Base-by-base conservation (phyloP, 2,329 filamentous ascomycete genomes). In the Orbilia javanica region DNA sequence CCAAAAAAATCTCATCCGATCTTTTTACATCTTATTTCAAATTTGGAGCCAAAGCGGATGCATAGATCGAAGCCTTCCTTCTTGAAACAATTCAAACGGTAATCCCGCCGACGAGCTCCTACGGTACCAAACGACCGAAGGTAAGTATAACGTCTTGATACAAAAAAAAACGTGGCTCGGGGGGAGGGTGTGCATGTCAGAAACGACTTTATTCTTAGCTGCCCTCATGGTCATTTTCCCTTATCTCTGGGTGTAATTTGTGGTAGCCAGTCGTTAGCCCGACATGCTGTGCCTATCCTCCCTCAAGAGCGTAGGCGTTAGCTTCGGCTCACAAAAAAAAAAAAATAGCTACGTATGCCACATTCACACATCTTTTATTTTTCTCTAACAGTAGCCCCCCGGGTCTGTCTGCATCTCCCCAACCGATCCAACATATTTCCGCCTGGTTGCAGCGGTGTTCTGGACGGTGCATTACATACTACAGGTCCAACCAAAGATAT, bases 11-110 rank as follows among this genome's bases (percentile, higher is more conserved):
- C 66, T 77, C 73, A 66, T 77, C 73, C 66, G 73, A 77, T 77
- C 73, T 77, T 77, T 70, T 69, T 27, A 11, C 13, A n/a, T 46
- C 22, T 27, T 48, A 27, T 42, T 36, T 69, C 52, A 53, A 50
- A 53, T 53, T 44, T 44, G 42, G 48, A n/a, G 53, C 67, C 67
- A 48, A 53, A 72, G 27, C 62, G 69, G 63, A 63, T 62, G 70
- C 63, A 76, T 70, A 76, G 72, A 76, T 70, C 65, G 42, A 67
- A 53, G 48, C 57, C 18, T 63, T 65, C 46, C 18, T 63, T 66
- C 55, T 60, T 77, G 73, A 77, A 77, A 77, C 73, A 77, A 77
- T 71, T 60, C 65, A 77, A 77, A 77, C 73, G 73, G 73, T 65
- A 71, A 60, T 76, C 64, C 72, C 72, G 72, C 73, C 65, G 57